Evolutionary conservation across 1,139 yeast species (phyloP).

Genomic region (Pneumocystis jirovecii): DNA sequence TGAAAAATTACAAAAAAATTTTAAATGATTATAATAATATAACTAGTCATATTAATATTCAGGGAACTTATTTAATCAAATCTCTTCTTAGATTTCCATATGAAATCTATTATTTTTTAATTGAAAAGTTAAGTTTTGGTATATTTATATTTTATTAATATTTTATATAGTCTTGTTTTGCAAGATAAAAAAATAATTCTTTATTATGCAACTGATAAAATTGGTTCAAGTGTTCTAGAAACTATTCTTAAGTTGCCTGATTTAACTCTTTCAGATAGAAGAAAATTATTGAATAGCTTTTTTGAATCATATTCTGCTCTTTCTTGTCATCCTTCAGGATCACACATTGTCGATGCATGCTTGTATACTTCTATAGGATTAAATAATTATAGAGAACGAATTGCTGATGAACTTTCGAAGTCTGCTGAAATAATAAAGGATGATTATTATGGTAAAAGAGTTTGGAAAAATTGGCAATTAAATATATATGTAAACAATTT

Average conservation of each 20-base stretch:
- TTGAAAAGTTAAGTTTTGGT: neutral
- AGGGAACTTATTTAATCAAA: neutral
- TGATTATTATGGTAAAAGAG: conserved; percentile 73
- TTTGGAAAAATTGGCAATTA: conserved; percentile 91
- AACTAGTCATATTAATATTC: neutral
- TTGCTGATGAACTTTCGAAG: conserved; percentile 53
- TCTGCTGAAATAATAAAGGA: conserved; percentile 40
- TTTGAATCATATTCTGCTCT: conserved; percentile 37
- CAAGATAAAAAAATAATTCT: conserved; percentile 4
- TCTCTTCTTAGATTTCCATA: neutral
- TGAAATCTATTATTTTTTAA: neutral
- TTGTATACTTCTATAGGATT: conserved; percentile 68
- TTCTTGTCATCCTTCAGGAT: conserved; percentile 78
- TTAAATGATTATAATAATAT: neutral
- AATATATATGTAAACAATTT: conserved; percentile 36
- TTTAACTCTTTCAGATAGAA: conserved; percentile 41
- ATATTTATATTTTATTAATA: neutral
- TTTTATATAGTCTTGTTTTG: neutral
- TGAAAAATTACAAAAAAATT: neutral
- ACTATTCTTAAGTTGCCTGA: conserved; percentile 39
- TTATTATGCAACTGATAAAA: conserved; percentile 8
- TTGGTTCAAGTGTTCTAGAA: conserved; percentile 26
- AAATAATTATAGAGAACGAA: conserved; percentile 73
- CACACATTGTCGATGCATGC: conserved; percentile 73
- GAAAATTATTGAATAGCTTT: conserved; percentile 51